Evolutionary conservation across 441 rosid species (phyloP), one percentile per base, ranked within the genome.

Genomic region (Breynia disticha): DNA sequence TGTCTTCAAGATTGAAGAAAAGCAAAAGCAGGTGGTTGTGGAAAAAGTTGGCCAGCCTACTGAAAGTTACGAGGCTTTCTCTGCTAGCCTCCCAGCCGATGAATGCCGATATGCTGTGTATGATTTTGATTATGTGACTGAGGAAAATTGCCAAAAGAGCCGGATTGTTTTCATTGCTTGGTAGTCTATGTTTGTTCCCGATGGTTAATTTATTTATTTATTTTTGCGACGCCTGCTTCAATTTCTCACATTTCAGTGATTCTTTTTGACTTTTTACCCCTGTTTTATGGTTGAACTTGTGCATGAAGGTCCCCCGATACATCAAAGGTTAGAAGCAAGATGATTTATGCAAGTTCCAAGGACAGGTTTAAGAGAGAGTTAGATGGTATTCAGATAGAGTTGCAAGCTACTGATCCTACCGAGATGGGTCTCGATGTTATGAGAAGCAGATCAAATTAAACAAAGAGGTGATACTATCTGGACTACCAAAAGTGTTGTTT

Each of bases 391-490:
- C 87, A 81, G 72, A 35, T 79, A 19, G 84, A 81, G 65, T 65
- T 81, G 79, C 87, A 81, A 67, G 87, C 87, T 21, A 81, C 82
- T 15, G 87, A 81, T 63, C 84, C 84, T 10, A 74, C 84, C 13
- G 87, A 81, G 66, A 81, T 81, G 80, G 84, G 80, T 60, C 80
- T 79, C 22, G 84, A 81, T 12, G 87, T 81, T 51, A 79, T 81
- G 43, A 76, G 76, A 67, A 79, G 84, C 79, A 82, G 84, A 20
- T 46, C 76, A 13, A 72, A 52, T 58, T 78, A 66, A 76, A 54
- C 47, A 65, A 52, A 57, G 60, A 52, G 19, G 46, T 57, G 55
- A 53, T 54, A 66, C 63, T 52, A 21, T 63, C 49, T 37, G 59
- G 64, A 60, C 68, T 52, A 46, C 54, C 15, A 39, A 63, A 54